phyloP scores from a whole-genome alignment of 495 filamentous ascomycete genomes.

The Talaromyces thailandensis region DNA sequence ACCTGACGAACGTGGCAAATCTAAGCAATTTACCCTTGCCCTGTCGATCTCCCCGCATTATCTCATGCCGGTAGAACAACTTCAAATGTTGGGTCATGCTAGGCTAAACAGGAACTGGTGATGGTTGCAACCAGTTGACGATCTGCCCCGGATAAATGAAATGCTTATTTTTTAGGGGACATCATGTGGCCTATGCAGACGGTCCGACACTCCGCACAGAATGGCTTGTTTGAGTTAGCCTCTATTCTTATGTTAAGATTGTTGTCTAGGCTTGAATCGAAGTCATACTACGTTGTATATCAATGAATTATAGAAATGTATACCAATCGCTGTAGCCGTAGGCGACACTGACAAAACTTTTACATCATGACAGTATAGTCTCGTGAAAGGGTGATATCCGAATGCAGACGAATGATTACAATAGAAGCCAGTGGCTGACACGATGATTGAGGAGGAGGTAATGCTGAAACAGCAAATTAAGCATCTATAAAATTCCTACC shows the following conservation, averaged over 20 bases:
- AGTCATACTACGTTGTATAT: background rate
- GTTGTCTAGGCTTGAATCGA: background rate
- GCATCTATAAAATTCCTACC: too few species aligned
- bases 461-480: too few species aligned
- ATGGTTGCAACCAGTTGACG: too few species aligned
- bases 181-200: background rate
- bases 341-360: background rate
- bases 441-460: too few species aligned
- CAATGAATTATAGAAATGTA: background rate
- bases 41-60: background rate
- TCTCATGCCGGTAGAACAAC: constrained; percentile 1
- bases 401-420: too few species aligned
- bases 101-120: background rate
- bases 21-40: background rate
- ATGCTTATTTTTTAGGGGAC: background rate
- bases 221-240: background rate
- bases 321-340: background rate
- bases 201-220: constrained; percentile 3
- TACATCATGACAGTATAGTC: background rate
- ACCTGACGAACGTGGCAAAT: background rate
- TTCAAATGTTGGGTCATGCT: background rate
- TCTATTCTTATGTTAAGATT: background rate
- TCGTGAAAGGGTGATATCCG: too few species aligned
- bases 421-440: too few species aligned
- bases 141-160: background rate